Conservation (phyloP, 169 alveolate species). For the Cryptosporidium bovis region DNA sequence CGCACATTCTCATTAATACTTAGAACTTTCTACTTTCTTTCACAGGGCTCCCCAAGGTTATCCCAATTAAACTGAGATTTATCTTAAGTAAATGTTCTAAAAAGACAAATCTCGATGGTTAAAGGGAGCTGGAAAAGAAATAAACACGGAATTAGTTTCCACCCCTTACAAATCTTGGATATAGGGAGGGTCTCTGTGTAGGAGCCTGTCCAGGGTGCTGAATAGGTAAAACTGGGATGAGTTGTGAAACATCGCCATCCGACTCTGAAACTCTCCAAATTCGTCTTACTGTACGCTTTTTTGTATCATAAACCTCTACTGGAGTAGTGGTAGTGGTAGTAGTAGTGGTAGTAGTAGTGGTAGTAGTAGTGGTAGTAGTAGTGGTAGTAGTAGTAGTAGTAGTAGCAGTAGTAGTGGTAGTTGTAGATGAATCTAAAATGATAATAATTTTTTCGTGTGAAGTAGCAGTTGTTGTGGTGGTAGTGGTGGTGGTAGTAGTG, state of each 20-base stretch:
- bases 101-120: too few species aligned
- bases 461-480: not conserved
- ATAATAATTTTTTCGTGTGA: not conserved
- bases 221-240: not conserved
- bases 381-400: slow-evolving; percentile 48
- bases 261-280: slow-evolving; percentile 6
- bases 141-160: too few species aligned
- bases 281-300: not conserved
- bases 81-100: too few species aligned
- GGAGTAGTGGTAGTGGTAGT: slow-evolving; percentile 1
- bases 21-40: too few species aligned
- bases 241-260: not conserved
- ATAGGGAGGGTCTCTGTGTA: slow-evolving; percentile 6
- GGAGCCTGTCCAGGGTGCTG: not conserved
- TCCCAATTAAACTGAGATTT: too few species aligned
- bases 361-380: slow-evolving; percentile 18
- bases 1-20: too few species aligned
- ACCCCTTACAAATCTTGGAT: slow-evolving; percentile 24
- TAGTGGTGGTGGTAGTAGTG: slow-evolving; percentile 15
- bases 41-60: too few species aligned
- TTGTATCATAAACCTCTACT: not conserved
- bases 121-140: too few species aligned
- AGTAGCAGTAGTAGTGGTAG: slow-evolving; percentile 47
- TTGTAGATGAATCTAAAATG: not conserved
- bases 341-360: slow-evolving; percentile 25